Base-by-base conservation (phyloP, 163 green algal species). In the Coccomyxa subellipsoidea region DNA sequence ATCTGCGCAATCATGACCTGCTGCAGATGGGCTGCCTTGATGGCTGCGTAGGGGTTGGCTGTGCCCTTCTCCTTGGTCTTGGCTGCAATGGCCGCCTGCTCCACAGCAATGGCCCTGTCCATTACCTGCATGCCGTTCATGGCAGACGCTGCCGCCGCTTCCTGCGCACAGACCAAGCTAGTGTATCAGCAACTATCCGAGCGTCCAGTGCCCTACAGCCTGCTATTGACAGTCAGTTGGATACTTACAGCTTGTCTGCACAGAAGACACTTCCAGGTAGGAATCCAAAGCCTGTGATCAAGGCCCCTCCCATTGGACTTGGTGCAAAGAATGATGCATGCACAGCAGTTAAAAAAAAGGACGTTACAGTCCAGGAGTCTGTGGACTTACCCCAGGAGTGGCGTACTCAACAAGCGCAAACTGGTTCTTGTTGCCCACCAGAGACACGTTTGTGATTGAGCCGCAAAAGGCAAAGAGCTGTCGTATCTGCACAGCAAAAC, bases 321-420 rank as follows among this genome's bases (percentile, higher is more conserved):
- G n/a, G n/a, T 47, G 23, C 21, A 47, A 39, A 15, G 35, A 47
- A n/a, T n/a, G n/a, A n/a, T n/a, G n/a, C n/a, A n/a, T n/a, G n/a
- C n/a, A n/a, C n/a, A n/a, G n/a, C n/a, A n/a, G n/a, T n/a, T n/a
- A n/a, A n/a, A n/a, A n/a, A n/a, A n/a, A n/a, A 78, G 32, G 36
- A 69, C 27, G 1, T 8, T 29, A 40, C 10, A 23, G 40, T 75
- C 7, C 66, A 75, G 15, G 66, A 37, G 9, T 75, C 40, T 54
- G 23, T 59, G 21, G 34, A 21, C 77, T 73, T 69, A 89, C 82
- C 70, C 85, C 82, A 54, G 80, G 36, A 6, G 77, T 88, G 25
- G 36, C 59, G 76, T 91, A 93, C 83, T 91, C 84, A 40, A 94
- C 85, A 54, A 94, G 77, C 4, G 87, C 89, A 79, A 91, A 91